These are phyloP conservation scores for Lactarius psammicola DNA, from an alignment of 768 basidiomycete genomes.

Conservation along the genomic window DNA sequence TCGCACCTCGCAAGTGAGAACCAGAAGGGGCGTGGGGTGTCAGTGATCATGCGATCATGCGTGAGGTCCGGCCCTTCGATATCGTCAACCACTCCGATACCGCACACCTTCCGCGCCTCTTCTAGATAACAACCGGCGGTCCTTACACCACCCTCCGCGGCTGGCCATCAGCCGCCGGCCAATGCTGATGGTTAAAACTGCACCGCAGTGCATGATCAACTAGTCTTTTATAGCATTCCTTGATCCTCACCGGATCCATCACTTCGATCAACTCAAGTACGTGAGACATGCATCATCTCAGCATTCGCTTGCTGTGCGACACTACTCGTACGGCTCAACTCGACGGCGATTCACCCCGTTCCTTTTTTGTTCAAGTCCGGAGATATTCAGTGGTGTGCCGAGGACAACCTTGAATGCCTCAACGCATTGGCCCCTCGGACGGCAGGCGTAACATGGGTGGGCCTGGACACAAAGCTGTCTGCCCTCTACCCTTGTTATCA, in stretches of 20 bases:
- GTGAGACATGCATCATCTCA: not conserved
- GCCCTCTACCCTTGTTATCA: constrained; percentile 1
- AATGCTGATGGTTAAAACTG: constrained; percentile 2
- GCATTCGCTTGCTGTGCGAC: not conserved
- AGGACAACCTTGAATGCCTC: not conserved
- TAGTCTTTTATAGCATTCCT: not conserved
- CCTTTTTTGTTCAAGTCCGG: constrained; percentile 1
- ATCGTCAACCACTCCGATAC: constrained; percentile 1
- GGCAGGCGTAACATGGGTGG: not conserved
- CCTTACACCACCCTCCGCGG: constrained; percentile 14
- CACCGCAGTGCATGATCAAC: constrained; percentile 6
- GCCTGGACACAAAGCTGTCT: not conserved
- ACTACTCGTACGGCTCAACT: not conserved
- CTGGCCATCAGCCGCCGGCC: constrained; percentile 15
- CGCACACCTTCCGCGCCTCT: not conserved
- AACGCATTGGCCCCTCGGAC: not conserved
- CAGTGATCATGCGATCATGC: not conserved
- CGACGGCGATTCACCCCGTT: not conserved
- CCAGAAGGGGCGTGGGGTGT: not conserved
- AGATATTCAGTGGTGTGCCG: constrained; percentile 6
- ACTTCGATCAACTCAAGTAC: constrained; percentile 2
- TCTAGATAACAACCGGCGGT: constrained; percentile 18
- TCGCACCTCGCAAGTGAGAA: not conserved
- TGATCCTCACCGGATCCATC: constrained; percentile 15
- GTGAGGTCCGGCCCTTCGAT: not conserved